Evolutionary conservation across 1,284 basidiomycete species (phyloP), one percentile per base, ranked within the genome.

Genomic region (Cryptococcus wingfieldii): DNA sequence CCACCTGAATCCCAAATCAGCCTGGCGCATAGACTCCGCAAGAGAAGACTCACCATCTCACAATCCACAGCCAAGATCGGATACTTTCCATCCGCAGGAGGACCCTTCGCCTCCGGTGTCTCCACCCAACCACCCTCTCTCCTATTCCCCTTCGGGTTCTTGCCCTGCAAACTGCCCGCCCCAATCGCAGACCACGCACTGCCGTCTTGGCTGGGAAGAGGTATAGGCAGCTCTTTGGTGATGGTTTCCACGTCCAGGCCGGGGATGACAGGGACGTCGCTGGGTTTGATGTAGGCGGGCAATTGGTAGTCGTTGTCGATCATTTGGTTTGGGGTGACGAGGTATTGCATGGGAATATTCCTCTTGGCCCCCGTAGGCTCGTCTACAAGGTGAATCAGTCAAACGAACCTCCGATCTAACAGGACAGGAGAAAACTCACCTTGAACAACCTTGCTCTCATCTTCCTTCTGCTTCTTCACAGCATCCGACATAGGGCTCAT

Each of bases 301-400:
- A 92, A 78, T 0, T 87, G 87, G 67, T 94, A 96, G 52, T 90
- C 89, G 68, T 95, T 90, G 68, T 92, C 89, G 49, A 87, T 80
- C 89, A 96, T 93, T 69, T 92, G 86, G 55, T 89, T 85, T 9
- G 86, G 78, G 0, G 85, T 83, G 23, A 95, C 80, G 44, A 91
- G 70, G 74, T 89, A 93, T 47, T 84, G 80, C 50, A 83, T 71
- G 2, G 89, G 87, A 10, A 34, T 34, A 3, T 34, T 34, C 31
- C 31, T 34, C 10, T 34, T 34, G 1, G 31, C 31, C 10, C 31
- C 31, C 31, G 31, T 34, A 7, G 31, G 31, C 31, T 34, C 31
- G 6, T 34, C 31, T 34, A 3, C 31, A 34, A 5, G 68, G 62
- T 19, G 62, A 57, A 41, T 59, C 53, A 38, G 23, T 23, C 23